Evolutionary conservation across 805 yeast species (phyloP).

Genomic region (Kockiozyma suomiensis): DNA sequence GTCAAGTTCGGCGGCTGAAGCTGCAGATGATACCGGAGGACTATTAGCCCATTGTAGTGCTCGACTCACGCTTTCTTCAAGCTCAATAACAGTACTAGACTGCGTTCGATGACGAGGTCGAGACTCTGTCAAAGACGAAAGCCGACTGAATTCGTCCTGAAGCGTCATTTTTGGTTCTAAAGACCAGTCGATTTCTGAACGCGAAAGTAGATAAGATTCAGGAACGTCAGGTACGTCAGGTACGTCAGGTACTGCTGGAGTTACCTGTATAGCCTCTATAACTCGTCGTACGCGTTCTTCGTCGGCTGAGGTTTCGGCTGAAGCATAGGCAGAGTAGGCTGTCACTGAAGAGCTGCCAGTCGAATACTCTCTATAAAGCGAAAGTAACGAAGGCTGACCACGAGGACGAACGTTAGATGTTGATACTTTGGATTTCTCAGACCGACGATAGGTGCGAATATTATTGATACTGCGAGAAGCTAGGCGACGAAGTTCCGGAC

Average conservation of each 20-base stretch:
- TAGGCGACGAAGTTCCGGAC: slow-evolving; percentile 8
- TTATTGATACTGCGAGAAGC: slow-evolving; percentile 15
- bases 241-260: neutral
- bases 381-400: slow-evolving; percentile 25
- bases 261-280: neutral
- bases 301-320: no score
- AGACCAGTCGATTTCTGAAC: neutral
- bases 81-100: neutral
- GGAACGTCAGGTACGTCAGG: neutral
- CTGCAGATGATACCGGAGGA: neutral
- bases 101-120: neutral
- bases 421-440: neutral
- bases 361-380: slow-evolving; percentile 22
- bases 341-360: slow-evolving; percentile 5
- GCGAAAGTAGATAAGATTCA: no score
- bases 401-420: slow-evolving; percentile 12
- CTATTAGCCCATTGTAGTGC: slow-evolving; percentile 17
- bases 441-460: slow-evolving; percentile 1
- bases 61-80: slow-evolving; percentile 9
- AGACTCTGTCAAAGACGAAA: neutral
- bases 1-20: neutral
- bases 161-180: neutral
- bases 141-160: neutral
- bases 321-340: neutral
- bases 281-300: slow-evolving; percentile 11